Evolutionary conservation across 2,329 filamentous ascomycete genomes (phyloP), one percentile per base, ranked within the genome.

Genomic region (Magnaporthiopsis rhizophila): DNA sequence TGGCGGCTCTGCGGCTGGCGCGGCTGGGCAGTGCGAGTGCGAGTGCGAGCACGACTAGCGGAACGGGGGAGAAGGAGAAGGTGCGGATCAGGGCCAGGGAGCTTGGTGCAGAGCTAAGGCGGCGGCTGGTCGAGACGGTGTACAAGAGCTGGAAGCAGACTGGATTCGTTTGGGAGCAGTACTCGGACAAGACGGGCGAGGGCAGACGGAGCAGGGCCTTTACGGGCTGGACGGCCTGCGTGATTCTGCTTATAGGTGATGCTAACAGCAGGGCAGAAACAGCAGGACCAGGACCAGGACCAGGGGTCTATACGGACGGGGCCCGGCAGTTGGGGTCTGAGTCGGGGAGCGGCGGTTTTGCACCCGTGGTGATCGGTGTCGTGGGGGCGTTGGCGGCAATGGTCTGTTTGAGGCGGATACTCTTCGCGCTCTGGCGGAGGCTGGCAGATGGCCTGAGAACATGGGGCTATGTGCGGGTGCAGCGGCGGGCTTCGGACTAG

Each of bases 111-210:
- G 57, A 65, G 13, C 67, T 70, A 13, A 63, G 67, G 62, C 61
- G 59, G 28, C 62, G 64, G n/a, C 62, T 70, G 6, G 45, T 70
- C 26, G 62, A 62, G 7, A 64, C 65, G 2, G 68, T 69, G 15
- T 65, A 67, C 72, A 77, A 81, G 30, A 80, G 83, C 66, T 90
- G 87, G 86, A 77, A 83, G 70, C 77, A 82, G 65, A 90, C 87
- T 0, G 87, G 87, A 2, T 89, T 89, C 70, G 87, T 86, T 1
- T 90, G 87, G 87, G 87, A 90, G 72, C 87, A 90, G 72, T 90
- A 90, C 70, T 85, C 88, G 68, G 84, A 86, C 0, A 84, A 88
- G 65, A 88, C 83, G 0, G 87, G 87, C 15, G 79, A 80, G 58
- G 87, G 87, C 3, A 86, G 89, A 74, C 78, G 87, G 21, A 89